Evolutionary conservation across 805 yeast species (phyloP).

Genomic region (Limtongozyma cylindracea): DNA sequence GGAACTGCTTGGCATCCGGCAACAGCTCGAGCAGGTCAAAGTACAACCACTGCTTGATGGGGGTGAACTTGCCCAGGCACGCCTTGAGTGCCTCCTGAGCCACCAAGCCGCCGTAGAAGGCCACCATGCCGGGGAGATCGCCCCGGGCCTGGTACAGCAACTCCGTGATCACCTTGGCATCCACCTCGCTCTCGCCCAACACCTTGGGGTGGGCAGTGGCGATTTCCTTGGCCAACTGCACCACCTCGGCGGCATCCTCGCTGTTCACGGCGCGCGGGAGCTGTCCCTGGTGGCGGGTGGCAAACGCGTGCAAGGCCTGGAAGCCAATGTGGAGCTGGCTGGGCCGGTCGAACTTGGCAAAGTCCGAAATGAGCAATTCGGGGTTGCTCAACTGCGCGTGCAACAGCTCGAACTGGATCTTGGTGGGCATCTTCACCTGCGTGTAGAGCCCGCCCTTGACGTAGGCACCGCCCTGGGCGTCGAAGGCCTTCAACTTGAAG

Average conservation of each 20-base stretch:
- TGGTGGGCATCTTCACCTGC: conserved; percentile 70
- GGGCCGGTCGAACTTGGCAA: conserved; percentile 85
- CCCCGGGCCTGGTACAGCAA: conserved; percentile 74
- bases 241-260: conserved; percentile 46
- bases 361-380: conserved; percentile 62
- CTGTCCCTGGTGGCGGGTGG: conserved; percentile 27
- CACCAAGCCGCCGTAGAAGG: conserved; percentile 78
- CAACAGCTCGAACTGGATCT: conserved; percentile 35
- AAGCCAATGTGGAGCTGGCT: conserved; percentile 78
- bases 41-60: conserved; percentile 76
- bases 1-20: conserved; percentile 30
- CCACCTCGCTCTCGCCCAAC: conserved; percentile 27
- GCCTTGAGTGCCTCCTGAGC: conserved; percentile 96
- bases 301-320: conserved; percentile 67
- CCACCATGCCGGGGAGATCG: conserved; percentile 73
- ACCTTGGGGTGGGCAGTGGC: conserved; percentile 28
- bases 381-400: conserved; percentile 46
- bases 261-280: conserved; percentile 60
- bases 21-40: conserved; percentile 86
- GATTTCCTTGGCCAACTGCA: conserved; percentile 32
- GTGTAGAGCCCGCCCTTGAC: conserved; percentile 73
- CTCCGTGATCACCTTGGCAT: conserved; percentile 42
- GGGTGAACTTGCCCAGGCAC: conserved; percentile 86
- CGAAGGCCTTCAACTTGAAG: conserved; percentile 40
- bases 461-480: conserved; percentile 24